Evolutionary conservation across 768 basidiomycete species (phyloP).

Genomic region (Russula ochroleuca): DNA sequence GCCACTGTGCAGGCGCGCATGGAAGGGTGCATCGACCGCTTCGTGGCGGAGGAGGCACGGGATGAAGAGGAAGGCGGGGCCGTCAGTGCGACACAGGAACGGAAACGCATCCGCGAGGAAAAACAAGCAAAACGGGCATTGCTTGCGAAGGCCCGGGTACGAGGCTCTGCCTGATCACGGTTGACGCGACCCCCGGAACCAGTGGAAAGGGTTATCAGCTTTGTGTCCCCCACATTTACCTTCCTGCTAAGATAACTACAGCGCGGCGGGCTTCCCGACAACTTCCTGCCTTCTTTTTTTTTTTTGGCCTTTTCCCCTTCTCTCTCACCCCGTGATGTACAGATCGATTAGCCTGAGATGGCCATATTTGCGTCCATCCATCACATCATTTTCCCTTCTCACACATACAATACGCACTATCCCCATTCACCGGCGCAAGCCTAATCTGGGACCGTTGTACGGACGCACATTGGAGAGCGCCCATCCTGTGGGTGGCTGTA

Average conservation of each 20-base stretch:
- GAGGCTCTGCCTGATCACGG: constrained; percentile 1
- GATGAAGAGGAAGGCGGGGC: constrained; percentile 54
- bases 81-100: constrained; percentile 67
- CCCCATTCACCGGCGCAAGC: constrained; percentile 4
- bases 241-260: constrained; percentile 1
- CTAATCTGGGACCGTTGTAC: background rate
- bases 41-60: constrained; percentile 41
- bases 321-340: background rate
- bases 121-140: constrained; percentile 39
- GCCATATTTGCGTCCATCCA: constrained; percentile 1
- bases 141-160: constrained; percentile 33
- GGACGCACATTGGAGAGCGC: background rate
- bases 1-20: constrained; percentile 55
- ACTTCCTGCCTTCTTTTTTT: background rate
- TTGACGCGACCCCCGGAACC: background rate
- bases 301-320: background rate
- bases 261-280: background rate
- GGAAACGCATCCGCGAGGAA: constrained; percentile 49
- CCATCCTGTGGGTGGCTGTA: background rate
- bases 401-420: constrained; percentile 6
- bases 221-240: background rate
- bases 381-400: background rate
- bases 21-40: constrained; percentile 62
- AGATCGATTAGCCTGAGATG: constrained; percentile 7
- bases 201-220: background rate